Percentiles rank a stretch among this genome's conserved stretches.
Conservation (phyloP, 1,284 basidiomycete species). For the Tilletia setariae region DNA sequence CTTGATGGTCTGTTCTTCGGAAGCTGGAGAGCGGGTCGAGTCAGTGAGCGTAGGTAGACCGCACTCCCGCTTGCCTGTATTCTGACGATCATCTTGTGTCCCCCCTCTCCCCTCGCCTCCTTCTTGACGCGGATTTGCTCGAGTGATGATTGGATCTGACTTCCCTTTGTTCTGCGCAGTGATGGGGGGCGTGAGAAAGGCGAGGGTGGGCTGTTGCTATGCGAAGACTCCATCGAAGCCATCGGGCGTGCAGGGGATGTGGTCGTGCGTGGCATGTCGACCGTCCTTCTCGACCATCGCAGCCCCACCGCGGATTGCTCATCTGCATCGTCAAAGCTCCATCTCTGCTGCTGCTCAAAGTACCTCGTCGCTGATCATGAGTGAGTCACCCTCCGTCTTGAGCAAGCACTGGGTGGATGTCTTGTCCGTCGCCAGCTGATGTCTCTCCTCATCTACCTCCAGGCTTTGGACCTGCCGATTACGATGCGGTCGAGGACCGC, state of each 20-base stretch:
- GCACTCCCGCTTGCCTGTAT: background rate
- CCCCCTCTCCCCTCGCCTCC: background rate
- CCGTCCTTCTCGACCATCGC: background rate
- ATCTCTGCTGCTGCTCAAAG: background rate
- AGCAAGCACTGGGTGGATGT: too few relatives aligned
- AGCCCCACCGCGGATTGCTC: background rate
- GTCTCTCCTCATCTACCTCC: background rate
- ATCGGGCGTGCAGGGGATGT: background rate
- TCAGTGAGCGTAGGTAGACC: too few relatives aligned
- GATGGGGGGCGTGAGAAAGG: background rate
- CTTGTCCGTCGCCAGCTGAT: background rate
- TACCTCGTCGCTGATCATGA: too few relatives aligned
- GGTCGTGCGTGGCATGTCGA: background rate
- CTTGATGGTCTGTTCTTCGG: too few relatives aligned
- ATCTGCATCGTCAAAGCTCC: background rate
- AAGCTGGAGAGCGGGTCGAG: too few relatives aligned
- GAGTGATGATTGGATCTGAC: too few relatives aligned
- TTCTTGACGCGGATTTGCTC: too few relatives aligned
- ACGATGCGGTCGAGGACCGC: conserved; percentile 55
- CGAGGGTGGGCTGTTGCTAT: background rate
- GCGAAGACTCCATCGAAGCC: background rate
- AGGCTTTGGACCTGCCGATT: conserved; percentile 13
- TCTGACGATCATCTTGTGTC: background rate
- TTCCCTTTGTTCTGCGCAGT: background rate
- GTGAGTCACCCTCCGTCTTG: too few relatives aligned